phyloP scores from a whole-genome alignment of 78 protist genomes.

The slime mould (Dictyostelium discoideum) region DNA sequence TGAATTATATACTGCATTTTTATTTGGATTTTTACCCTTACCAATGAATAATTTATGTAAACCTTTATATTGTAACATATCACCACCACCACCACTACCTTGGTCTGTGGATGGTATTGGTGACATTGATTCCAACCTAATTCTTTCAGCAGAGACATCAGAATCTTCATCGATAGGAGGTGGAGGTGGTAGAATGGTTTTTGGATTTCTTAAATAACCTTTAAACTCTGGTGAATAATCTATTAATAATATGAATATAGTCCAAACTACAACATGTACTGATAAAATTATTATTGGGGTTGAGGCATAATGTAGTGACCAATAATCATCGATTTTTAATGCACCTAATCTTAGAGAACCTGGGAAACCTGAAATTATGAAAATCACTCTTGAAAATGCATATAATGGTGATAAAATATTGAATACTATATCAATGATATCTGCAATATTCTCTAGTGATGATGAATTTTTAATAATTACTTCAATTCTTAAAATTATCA shows the following conservation, averaged over 20 bases:
- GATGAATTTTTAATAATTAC: not conserved
- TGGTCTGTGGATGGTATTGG: too few species aligned
- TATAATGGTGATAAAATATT: conserved; percentile 38
- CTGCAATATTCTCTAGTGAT: not conserved
- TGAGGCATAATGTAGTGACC: conserved; percentile 18
- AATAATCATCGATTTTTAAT: not conserved
- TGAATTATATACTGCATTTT: conserved; percentile 49
- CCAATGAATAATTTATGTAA: conserved; percentile 35
- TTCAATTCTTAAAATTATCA: conserved; percentile 12
- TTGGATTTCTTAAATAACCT: conserved; percentile 49
- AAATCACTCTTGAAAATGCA: conserved; percentile 9
- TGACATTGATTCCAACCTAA: not conserved
- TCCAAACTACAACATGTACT: conserved; percentile 26
- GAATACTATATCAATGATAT: conserved; percentile 19
- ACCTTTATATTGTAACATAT: not conserved
- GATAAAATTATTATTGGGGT: conserved; percentile 17
- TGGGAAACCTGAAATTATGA: conserved; percentile 20
- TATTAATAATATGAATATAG: not conserved
- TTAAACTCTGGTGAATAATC: conserved; percentile 32
- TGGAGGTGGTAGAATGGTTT: not conserved
- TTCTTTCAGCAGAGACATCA: conserved; percentile 41
- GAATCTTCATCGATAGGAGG: conserved; percentile 34
- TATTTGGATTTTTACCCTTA: conserved; percentile 55
- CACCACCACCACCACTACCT: not conserved
- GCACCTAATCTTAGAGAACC: conserved; percentile 17